These are phyloP conservation scores for Boletus pseudopeckii DNA, from an alignment of 768 basidiomycete species.

Conservation along the genomic window DNA sequence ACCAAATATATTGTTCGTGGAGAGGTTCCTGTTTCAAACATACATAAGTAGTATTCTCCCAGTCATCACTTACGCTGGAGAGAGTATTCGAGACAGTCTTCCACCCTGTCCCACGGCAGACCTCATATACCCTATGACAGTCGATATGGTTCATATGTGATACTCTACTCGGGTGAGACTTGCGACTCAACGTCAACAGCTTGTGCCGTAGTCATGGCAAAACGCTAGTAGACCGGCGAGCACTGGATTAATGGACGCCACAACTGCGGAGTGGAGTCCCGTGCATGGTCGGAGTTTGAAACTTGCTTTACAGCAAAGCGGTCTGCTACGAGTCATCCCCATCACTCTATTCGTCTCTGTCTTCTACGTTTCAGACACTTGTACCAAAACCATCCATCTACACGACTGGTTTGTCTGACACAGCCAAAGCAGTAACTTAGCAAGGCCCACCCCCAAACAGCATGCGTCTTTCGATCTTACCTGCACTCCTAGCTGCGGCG, in stretches of 20 bases:
- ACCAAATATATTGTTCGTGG: neutral
- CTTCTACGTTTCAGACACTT: neutral
- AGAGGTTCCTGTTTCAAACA: neutral
- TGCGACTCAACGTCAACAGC: no score
- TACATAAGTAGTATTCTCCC: neutral
- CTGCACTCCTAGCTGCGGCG: conserved; percentile 37
- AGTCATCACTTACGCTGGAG: neutral
- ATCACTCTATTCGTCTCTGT: neutral
- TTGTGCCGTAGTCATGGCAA: conserved; percentile 1
- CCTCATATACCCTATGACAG: no score
- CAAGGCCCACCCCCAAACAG: neutral
- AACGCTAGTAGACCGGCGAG: neutral
- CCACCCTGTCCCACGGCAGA: no score
- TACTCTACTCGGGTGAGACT: neutral
- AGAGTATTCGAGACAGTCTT: no score
- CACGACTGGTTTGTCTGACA: neutral
- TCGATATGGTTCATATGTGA: no score
- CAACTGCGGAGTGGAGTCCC: conserved; percentile 6
- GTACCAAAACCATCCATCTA: neutral
- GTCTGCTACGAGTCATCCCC: neutral
- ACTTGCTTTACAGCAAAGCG: neutral
- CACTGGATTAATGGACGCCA: neutral
- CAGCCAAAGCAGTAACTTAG: neutral
- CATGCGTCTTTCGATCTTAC: conserved; percentile 40
- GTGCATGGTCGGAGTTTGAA: conserved; percentile 25